Conservation (phyloP, 1,284 basidiomycete genomes). For the Leccinum subrobustum region DNA sequence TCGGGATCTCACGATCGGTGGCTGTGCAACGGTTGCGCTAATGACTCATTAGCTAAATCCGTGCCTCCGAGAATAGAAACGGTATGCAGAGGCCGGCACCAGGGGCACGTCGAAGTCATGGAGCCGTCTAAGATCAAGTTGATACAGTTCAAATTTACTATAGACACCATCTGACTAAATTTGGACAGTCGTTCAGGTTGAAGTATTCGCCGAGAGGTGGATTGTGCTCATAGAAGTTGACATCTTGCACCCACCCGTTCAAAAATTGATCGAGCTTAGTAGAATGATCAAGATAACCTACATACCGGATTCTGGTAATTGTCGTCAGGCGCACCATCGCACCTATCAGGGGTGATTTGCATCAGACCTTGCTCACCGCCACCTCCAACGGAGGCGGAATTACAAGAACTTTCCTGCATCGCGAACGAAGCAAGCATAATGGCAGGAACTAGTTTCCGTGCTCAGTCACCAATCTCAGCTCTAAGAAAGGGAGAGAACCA, state of each 20-base stretch:
- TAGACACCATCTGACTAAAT: neutral
- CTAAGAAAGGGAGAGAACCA: constrained; percentile 23
- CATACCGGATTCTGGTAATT: constrained; percentile 67
- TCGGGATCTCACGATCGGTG: constrained; percentile 28
- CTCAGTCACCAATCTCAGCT: neutral
- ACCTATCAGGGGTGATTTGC: constrained; percentile 84
- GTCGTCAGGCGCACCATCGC: constrained; percentile 58
- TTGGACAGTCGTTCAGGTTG: neutral
- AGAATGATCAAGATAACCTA: constrained; percentile 11
- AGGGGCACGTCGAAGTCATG: too few species aligned
- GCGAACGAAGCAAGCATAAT: constrained; percentile 84
- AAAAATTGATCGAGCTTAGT: constrained; percentile 69
- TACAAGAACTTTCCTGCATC: constrained; percentile 79
- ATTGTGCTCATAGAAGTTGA: constrained; percentile 49
- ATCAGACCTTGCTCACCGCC: constrained; percentile 83
- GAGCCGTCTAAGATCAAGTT: neutral
- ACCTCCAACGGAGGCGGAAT: constrained; percentile 66
- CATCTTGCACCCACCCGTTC: constrained; percentile 78
- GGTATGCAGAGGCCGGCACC: neutral
- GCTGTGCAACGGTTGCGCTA: constrained; percentile 17
- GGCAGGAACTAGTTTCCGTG: constrained; percentile 30
- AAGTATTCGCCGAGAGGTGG: constrained; percentile 12
- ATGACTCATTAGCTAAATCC: neutral
- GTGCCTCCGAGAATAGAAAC: neutral
- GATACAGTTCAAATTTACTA: neutral